phyloP scores from a whole-genome alignment of 345 rosid species.

The Hibiscus syriacus region DNA sequence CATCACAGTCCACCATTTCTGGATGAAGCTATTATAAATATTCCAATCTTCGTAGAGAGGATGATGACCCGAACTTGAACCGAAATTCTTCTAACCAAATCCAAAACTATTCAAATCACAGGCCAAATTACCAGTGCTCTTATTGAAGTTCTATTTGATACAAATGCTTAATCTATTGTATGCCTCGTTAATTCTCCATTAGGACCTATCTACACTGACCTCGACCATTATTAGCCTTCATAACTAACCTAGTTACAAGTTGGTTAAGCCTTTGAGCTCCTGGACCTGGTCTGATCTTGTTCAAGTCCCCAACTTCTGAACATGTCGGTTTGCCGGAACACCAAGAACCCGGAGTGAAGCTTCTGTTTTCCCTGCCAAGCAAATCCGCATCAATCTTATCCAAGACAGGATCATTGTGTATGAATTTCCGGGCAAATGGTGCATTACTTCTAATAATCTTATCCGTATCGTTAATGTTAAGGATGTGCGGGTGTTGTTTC shows the following conservation, averaged over 20 bases:
- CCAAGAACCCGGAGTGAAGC: constrained; percentile 95
- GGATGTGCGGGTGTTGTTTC: constrained; percentile 75
- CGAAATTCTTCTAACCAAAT: background rate
- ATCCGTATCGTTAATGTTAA: constrained; percentile 54
- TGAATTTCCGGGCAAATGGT: constrained; percentile 87
- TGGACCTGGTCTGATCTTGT: constrained; percentile 59
- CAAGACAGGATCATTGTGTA: constrained; percentile 38
- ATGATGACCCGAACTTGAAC: background rate
- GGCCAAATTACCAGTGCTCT: background rate
- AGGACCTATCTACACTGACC: constrained; percentile 72
- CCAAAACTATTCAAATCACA: background rate
- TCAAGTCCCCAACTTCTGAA: constrained; percentile 48
- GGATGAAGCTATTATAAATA: background rate
- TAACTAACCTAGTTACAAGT: constrained; percentile 49
- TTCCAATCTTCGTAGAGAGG: background rate
- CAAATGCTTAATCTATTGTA: background rate
- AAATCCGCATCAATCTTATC: constrained; percentile 67
- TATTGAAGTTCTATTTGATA: background rate
- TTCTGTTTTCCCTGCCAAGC: constrained; percentile 45
- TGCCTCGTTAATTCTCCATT: background rate
- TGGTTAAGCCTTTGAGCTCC: constrained; percentile 63
- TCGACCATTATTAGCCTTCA: constrained; percentile 32
- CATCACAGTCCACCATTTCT: background rate
- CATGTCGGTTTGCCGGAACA: constrained; percentile 69
- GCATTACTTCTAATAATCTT: constrained; percentile 71